phyloP scores from a whole-genome alignment of 2,329 filamentous ascomycete genomes.

The Ophiostoma piceae region DNA sequence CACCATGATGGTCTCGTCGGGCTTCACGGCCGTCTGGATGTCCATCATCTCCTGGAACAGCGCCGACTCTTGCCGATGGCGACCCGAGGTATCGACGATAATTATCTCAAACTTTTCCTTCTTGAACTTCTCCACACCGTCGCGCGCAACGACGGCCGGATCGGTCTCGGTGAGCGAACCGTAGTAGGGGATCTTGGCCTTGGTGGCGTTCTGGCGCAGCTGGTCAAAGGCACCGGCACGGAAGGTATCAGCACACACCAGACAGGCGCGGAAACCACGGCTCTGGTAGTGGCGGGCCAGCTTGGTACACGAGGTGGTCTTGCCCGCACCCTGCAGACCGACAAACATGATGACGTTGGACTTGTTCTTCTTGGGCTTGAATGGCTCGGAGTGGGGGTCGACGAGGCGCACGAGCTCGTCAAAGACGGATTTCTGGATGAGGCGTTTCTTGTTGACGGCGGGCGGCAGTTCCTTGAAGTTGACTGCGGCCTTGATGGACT shows the following conservation, averaged over 20 bases:
- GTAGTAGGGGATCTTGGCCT: conserved; percentile 98
- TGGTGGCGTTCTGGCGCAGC: conserved; percentile 96
- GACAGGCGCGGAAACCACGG: conserved; percentile 82
- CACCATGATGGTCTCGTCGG: conserved; percentile 98
- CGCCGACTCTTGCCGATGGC: conserved; percentile 90
- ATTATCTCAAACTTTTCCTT: conserved; percentile 98
- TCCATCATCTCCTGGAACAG: conserved; percentile 97
- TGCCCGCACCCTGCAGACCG: conserved; percentile 92
- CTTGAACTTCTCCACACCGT: conserved; percentile 98
- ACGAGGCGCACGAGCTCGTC: conserved; percentile 94
- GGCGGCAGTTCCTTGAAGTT: conserved; percentile 92
- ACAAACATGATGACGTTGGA: conserved; percentile 99
- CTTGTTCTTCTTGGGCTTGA: conserved; percentile 95
- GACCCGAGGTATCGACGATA: conserved; percentile 93
- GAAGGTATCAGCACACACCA: conserved; percentile 98
- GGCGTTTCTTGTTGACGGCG: conserved; percentile 93
- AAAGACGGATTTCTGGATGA: conserved; percentile 97
- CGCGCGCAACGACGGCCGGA: conserved; percentile 84
- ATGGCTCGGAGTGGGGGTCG: conserved; percentile 89
- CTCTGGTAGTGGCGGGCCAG: conserved; percentile 91
- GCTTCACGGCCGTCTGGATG: conserved; percentile 82
- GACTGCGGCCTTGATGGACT: conserved; percentile 83
- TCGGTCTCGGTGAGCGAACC: conserved; percentile 95
- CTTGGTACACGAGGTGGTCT: conserved; percentile 98
- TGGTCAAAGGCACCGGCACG: conserved; percentile 97